These are phyloP conservation scores for Dryas integrifolia DNA, from an alignment of 331 rosid genomes.

Conservation along the genomic window DNA sequence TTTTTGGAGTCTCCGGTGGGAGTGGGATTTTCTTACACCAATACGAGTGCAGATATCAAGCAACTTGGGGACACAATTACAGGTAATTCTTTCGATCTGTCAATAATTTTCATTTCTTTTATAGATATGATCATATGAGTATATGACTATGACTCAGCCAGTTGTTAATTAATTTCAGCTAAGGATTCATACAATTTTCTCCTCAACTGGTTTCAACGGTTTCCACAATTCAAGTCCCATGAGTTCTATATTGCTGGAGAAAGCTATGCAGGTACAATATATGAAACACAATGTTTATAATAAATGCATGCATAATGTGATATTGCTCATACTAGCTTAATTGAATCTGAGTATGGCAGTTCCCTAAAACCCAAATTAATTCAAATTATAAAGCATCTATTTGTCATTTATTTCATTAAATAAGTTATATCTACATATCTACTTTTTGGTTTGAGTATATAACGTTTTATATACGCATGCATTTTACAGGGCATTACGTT, in stretches of 20 bases:
- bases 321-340: too few species aligned
- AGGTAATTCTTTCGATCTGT: slow-evolving; percentile 33
- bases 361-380: too few species aligned
- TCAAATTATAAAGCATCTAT: too few species aligned
- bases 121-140: too few species aligned
- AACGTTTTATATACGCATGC: neutral
- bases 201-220: slow-evolving; percentile 65
- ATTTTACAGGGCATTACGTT: slow-evolving; percentile 74
- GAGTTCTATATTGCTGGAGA: slow-evolving; percentile 83
- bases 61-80: slow-evolving; percentile 62
- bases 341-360: too few species aligned
- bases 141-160: too few species aligned
- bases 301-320: too few species aligned
- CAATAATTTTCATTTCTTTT: too few species aligned
- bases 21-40: slow-evolving; percentile 85
- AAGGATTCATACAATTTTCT: slow-evolving; percentile 64
- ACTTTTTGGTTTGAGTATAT: neutral
- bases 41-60: slow-evolving; percentile 49
- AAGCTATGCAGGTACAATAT: slow-evolving; percentile 75
- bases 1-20: slow-evolving; percentile 84
- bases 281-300: too few species aligned
- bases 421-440: too few species aligned
- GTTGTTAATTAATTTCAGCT: slow-evolving; percentile 31
- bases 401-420: too few species aligned
- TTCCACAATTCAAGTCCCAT: slow-evolving; percentile 72